A percentile compares a stretch with the other conserved stretches of the same genome.
These are phyloP conservation scores for Lasiosphaeriaceae sp. DNA, from an alignment of 495 filamentous ascomycete genomes.

Conservation along the genomic window DNA sequence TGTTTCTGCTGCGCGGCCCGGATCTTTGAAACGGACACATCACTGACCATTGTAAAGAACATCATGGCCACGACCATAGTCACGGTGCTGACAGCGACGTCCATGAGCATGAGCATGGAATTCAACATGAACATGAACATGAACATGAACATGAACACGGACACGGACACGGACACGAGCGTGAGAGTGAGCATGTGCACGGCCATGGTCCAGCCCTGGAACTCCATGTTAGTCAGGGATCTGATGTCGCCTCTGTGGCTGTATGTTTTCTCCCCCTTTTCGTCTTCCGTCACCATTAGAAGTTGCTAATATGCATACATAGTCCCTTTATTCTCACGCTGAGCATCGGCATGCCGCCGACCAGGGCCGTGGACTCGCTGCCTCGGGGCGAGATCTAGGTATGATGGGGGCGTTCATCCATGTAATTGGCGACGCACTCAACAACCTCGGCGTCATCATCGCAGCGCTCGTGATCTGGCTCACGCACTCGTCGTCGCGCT, in stretches of 20 bases:
- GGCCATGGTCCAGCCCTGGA: conserved; percentile 23
- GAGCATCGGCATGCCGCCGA: conserved; percentile 47
- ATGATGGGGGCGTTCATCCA: conserved; percentile 92
- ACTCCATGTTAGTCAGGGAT: neutral
- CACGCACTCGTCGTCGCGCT: conserved; percentile 45
- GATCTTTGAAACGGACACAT: too few relatives aligned
- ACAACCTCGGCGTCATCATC: conserved; percentile 87
- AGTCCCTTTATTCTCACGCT: conserved; percentile 56
- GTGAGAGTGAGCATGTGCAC: conserved; percentile 26
- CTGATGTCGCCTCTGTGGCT: neutral
- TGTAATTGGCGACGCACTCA: conserved; percentile 85
- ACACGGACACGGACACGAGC: conserved; percentile 31
- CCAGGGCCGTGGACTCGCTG: conserved; percentile 8
- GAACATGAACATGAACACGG: conserved; percentile 21
- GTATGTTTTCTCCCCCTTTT: neutral
- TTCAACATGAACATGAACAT: conserved; percentile 19
- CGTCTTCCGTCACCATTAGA: neutral
- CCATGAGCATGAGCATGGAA: conserved; percentile 13
- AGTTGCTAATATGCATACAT: conserved; percentile 29
- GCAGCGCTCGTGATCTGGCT: conserved; percentile 85
- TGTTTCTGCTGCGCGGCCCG: too few relatives aligned
- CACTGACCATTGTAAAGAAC: conserved; percentile 15
- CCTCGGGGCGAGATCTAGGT: conserved; percentile 62
- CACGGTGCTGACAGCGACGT: neutral
- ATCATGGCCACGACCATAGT: conserved; percentile 32